Percentiles rank a stretch among this genome's conserved stretches.
These are phyloP conservation scores for Forsythia viridissima DNA, from an alignment of 257 asterid genomes.

Conservation along the genomic window DNA sequence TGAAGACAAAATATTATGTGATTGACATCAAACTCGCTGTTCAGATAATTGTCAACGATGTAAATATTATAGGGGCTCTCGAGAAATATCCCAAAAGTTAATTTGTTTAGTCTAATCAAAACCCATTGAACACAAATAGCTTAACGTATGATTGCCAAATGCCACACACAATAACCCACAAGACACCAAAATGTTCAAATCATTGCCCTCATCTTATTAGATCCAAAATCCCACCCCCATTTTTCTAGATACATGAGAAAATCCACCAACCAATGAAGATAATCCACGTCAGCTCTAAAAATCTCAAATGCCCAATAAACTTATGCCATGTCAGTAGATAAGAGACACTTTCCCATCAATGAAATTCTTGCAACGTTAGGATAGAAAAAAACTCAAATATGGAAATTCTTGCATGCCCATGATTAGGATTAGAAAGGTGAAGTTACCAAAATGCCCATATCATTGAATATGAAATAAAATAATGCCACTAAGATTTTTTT, in stretches of 20 bases:
- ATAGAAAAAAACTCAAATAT: background rate
- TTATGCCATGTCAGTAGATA: constrained; percentile 53
- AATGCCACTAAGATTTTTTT: background rate
- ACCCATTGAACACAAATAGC: constrained; percentile 49
- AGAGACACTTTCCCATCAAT: constrained; percentile 30
- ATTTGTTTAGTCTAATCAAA: constrained; percentile 33
- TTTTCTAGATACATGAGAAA: constrained; percentile 54
- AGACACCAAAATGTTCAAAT: constrained; percentile 54
- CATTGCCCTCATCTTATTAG: constrained; percentile 40
- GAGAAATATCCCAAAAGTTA: background rate
- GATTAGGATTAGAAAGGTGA: background rate
- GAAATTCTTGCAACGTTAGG: constrained; percentile 16
- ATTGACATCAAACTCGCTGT: background rate
- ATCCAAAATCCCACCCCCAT: constrained; percentile 1
- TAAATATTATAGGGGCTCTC: background rate
- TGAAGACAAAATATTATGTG: background rate
- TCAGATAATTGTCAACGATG: background rate
- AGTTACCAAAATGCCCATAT: background rate
- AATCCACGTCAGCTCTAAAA: constrained; percentile 51
- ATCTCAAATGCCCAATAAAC: constrained; percentile 32
- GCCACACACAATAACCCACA: constrained; percentile 62
- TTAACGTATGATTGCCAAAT: constrained; percentile 54
- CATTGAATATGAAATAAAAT: background rate
- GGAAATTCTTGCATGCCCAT: background rate
- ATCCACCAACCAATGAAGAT: constrained; percentile 55